These are phyloP conservation scores for Canavalia ensiformis DNA, from an alignment of 306 rosid species.

Conservation along the genomic window DNA sequence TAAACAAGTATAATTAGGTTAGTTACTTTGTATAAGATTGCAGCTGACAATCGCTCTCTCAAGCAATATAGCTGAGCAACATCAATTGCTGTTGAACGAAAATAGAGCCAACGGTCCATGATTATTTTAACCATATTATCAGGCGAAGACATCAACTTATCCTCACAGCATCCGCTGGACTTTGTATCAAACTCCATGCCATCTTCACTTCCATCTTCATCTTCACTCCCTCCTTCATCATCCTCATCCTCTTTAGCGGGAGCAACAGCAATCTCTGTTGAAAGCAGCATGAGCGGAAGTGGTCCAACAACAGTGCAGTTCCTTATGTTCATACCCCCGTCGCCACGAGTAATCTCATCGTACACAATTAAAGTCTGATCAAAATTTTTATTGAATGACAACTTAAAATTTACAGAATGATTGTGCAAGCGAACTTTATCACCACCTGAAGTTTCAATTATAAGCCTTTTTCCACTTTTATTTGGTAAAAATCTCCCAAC, in stretches of 20 bases:
- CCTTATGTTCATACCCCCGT: constrained; percentile 68
- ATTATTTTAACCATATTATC: constrained; percentile 71
- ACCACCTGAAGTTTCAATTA: constrained; percentile 67
- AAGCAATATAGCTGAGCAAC: constrained; percentile 92
- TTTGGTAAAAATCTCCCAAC: constrained; percentile 70
- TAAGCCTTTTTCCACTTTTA: constrained; percentile 44
- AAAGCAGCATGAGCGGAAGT: constrained; percentile 78
- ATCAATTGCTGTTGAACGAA: constrained; percentile 80
- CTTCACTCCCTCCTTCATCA: constrained; percentile 46
- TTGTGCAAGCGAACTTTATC: constrained; percentile 73
- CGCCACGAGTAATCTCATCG: constrained; percentile 85
- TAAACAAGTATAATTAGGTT: background rate
- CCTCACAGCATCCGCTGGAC: constrained; percentile 56
- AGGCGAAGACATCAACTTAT: constrained; percentile 80
- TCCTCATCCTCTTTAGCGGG: constrained; percentile 48
- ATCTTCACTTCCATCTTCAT: constrained; percentile 67
- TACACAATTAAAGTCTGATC: constrained; percentile 62
- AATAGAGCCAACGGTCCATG: constrained; percentile 85
- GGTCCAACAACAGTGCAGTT: constrained; percentile 78
- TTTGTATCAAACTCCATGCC: constrained; percentile 61
- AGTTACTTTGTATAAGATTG: constrained; percentile 76
- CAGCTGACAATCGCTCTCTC: constrained; percentile 87
- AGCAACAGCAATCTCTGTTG: constrained; percentile 90
- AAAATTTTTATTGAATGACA: constrained; percentile 36
- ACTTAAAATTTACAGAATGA: constrained; percentile 60